These are phyloP conservation scores for Penicillium corylophilum DNA, from an alignment of 2,329 filamentous ascomycete genomes.

Conservation along the genomic window DNA sequence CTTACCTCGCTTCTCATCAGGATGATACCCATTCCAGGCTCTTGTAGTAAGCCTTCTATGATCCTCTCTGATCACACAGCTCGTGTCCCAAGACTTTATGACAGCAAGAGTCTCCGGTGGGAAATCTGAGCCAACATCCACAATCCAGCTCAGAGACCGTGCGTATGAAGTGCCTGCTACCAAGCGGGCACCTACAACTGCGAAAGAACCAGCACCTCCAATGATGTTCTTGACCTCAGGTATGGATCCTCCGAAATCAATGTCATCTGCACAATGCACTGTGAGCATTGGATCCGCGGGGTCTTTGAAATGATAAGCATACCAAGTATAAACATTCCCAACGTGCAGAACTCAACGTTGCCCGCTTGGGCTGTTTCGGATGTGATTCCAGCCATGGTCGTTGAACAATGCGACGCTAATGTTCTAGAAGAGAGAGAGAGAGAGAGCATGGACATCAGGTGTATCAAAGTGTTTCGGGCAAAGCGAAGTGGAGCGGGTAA, in stretches of 20 bases:
- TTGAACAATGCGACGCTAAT: not conserved
- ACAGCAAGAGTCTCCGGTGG: constrained; percentile 62
- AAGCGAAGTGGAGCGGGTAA: constrained; percentile 14
- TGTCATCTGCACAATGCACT: constrained; percentile 66
- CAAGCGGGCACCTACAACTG: constrained; percentile 82
- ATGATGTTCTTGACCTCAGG: constrained; percentile 71
- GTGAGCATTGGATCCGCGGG: constrained; percentile 14
- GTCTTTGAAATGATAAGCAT: constrained; percentile 20
- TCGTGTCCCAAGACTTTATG: constrained; percentile 74
- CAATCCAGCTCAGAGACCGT: constrained; percentile 77
- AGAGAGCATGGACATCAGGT: not conserved
- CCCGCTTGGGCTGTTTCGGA: not conserved
- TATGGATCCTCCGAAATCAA: constrained; percentile 73
- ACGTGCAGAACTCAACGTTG: constrained; percentile 56
- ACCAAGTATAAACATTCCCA: constrained; percentile 66
- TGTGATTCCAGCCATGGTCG: constrained; percentile 17
- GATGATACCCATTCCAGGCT: constrained; percentile 87
- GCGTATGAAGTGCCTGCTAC: constrained; percentile 71
- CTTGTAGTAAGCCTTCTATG: constrained; percentile 73
- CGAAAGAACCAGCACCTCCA: constrained; percentile 87
- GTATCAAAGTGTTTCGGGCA: constrained; percentile 8
- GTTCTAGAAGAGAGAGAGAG: constrained; percentile 1
- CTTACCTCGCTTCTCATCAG: constrained; percentile 61
- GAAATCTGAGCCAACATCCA: constrained; percentile 88
- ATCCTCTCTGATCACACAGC: constrained; percentile 66